Evolutionary conservation across 208 protist species (phyloP).

Genomic region (Leishmania major): DNA sequence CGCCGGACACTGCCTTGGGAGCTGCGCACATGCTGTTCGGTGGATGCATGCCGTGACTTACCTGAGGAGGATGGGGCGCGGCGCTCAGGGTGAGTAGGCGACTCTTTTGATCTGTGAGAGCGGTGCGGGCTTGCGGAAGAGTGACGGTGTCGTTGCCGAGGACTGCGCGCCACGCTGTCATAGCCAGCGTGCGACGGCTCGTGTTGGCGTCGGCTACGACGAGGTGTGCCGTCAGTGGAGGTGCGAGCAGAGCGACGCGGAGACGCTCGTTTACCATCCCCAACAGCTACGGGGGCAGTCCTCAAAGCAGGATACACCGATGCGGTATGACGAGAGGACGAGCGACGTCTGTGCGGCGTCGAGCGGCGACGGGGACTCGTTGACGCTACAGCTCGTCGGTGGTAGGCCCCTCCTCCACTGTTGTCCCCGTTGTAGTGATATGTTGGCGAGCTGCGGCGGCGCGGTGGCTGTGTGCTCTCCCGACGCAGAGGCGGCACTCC

Average conservation of each 20-base stretch:
- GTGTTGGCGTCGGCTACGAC: conserved; percentile 22
- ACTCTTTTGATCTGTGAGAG: conserved; percentile 15
- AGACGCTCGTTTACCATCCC: not conserved
- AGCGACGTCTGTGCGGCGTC: conserved; percentile 3
- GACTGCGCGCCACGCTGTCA: conserved; percentile 24
- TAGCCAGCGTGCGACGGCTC: not conserved
- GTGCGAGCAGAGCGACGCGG: conserved; percentile 13
- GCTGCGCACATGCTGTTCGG: conserved; percentile 14
- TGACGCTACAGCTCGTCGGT: conserved; percentile 25
- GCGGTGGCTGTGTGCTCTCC: conserved; percentile 42
- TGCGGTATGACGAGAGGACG: conserved; percentile 12
- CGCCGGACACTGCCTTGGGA: conserved; percentile 14
- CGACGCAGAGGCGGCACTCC: conserved; percentile 28
- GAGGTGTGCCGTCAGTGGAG: conserved; percentile 11
- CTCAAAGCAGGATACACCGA: conserved; percentile 1
- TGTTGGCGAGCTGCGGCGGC: conserved; percentile 22
- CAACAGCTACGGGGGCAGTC: conserved; percentile 24
- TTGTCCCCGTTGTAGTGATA: conserved; percentile 9
- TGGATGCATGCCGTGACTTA: conserved; percentile 10
- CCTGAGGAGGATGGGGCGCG: conserved; percentile 15
- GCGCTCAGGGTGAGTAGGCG: conserved; percentile 24
- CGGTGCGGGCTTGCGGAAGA: conserved; percentile 9
- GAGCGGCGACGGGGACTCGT: conserved; percentile 3
- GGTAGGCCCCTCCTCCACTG: conserved; percentile 12
- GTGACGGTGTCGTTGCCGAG: conserved; percentile 10